These are phyloP conservation scores for Andrographis paniculata DNA, from an alignment of 305 asterid species.

Conservation along the genomic window DNA sequence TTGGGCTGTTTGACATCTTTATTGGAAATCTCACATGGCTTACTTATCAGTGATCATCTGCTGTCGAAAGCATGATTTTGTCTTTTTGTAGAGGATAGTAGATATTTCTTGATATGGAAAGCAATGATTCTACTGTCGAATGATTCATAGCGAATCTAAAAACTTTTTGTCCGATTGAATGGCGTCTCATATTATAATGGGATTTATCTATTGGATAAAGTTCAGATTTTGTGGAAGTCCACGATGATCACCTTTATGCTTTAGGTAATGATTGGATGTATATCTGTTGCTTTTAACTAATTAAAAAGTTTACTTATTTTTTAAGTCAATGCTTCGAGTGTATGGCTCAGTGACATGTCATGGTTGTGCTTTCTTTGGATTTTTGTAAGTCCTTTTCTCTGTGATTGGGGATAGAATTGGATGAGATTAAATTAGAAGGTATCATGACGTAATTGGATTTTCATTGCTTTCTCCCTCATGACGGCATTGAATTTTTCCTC, in stretches of 20 bases:
- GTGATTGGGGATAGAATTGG: no score
- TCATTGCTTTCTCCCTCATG: neutral
- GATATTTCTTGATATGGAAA: neutral
- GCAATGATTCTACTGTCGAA: neutral
- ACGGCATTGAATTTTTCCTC: conserved; percentile 4
- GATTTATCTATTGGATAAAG: no score
- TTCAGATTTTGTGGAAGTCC: no score
- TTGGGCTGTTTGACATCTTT: no score
- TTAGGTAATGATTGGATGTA: no score
- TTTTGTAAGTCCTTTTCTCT: no score
- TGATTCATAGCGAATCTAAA: neutral
- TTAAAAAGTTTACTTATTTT: neutral
- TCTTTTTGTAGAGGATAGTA: neutral
- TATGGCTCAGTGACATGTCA: neutral
- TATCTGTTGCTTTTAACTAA: no score
- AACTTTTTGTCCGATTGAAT: neutral
- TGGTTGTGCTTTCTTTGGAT: neutral
- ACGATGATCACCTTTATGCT: no score
- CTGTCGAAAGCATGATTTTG: neutral
- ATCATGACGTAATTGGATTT: no score
- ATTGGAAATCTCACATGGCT: no score
- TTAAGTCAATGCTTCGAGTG: neutral
- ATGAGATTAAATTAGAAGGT: no score
- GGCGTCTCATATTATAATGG: no score
- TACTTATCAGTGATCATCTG: neutral